A percentile compares a stretch with the other conserved stretches of the same genome.
Conservation (phyloP, 305 asterid genomes). For the Plantago lanceolata region DNA sequence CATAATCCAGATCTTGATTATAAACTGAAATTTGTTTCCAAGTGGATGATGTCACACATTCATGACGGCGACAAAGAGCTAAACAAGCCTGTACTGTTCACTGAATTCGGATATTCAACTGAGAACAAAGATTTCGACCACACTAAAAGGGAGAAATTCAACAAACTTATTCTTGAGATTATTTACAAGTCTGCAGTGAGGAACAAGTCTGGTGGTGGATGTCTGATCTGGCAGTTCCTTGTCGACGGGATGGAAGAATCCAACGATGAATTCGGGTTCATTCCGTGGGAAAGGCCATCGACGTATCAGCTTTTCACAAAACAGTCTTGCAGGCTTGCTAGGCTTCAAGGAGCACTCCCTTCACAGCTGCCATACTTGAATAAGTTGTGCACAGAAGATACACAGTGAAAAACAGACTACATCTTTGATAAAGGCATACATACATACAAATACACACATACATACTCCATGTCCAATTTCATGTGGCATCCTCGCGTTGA, state of each 20-base stretch:
- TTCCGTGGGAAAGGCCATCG: conserved; percentile 78
- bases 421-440: conserved; percentile 1
- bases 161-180: conserved; percentile 67
- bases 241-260: conserved; percentile 85
- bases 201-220: conserved; percentile 70
- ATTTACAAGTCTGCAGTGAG: conserved; percentile 64
- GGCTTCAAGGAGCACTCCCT: conserved; percentile 73
- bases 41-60: conserved; percentile 93
- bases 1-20: conserved; percentile 63
- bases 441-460: neutral
- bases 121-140: conserved; percentile 69
- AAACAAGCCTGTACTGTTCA: conserved; percentile 76
- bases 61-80: conserved; percentile 93
- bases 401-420: conserved; percentile 17
- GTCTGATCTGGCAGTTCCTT: conserved; percentile 87
- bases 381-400: conserved; percentile 48
- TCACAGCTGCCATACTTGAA: conserved; percentile 57
- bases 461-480: neutral
- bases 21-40: conserved; percentile 59
- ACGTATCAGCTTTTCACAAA: conserved; percentile 62
- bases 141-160: conserved; percentile 56
- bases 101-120: conserved; percentile 79
- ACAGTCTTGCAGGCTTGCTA: conserved; percentile 80
- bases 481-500: neutral
- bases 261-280: conserved; percentile 80